Evolutionary conservation across 441 rosid species (phyloP).

Genomic region (Theobroma grandiflorum): DNA sequence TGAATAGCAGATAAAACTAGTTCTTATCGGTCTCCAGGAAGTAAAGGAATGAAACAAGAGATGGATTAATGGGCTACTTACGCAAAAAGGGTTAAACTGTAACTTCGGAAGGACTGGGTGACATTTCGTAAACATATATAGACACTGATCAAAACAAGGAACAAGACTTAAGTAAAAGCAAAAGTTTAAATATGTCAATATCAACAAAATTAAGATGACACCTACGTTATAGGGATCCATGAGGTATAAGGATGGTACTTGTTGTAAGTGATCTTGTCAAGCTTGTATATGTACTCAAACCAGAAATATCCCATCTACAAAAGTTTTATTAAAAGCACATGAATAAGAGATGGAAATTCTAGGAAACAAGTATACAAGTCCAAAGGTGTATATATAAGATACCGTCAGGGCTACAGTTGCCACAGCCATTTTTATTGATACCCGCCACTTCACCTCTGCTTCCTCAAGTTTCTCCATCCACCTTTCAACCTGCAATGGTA

Average conservation of each 20-base stretch:
- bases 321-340: conserved; percentile 27
- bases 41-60: conserved; percentile 2
- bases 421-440: conserved; percentile 59
- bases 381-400: conserved; percentile 23
- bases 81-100: conserved; percentile 78
- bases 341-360: conserved; percentile 17
- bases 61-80: conserved; percentile 39
- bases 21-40: background rate
- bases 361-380: background rate
- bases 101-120: conserved; percentile 69
- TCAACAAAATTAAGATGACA: conserved; percentile 27
- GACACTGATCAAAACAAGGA: conserved; percentile 50
- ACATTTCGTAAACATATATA: conserved; percentile 78
- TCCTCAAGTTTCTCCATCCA: conserved; percentile 90
- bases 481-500: conserved; percentile 63
- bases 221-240: conserved; percentile 89
- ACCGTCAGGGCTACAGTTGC: conserved; percentile 50
- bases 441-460: conserved; percentile 55
- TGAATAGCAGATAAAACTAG: background rate
- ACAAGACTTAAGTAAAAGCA: conserved; percentile 15
- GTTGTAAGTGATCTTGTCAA: conserved; percentile 80
- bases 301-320: conserved; percentile 71
- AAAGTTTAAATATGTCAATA: conserved; percentile 16
- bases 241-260: conserved; percentile 85
- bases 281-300: conserved; percentile 73